Evolutionary conservation across 352 stramenopile species (phyloP).

Genomic region (Pilasporangium apinafurcum): DNA sequence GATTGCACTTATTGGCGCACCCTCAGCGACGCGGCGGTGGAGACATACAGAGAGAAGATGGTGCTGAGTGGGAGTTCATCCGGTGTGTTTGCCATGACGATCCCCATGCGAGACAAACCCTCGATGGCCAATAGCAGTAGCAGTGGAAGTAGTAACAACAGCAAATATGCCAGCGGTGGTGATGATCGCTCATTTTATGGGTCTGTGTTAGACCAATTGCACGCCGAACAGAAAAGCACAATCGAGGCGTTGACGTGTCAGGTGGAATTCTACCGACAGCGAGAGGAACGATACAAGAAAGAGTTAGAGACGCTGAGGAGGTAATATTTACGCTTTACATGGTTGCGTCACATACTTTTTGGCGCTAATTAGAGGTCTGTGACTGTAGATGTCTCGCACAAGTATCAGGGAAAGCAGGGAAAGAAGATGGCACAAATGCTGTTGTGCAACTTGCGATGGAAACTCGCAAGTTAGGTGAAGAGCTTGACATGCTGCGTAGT

Average conservation of each 20-base stretch:
- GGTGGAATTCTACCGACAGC: slow-evolving; percentile 74
- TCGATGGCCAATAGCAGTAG: neutral
- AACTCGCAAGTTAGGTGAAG: slow-evolving; percentile 50
- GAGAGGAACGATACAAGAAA: slow-evolving; percentile 59
- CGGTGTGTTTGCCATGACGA: neutral
- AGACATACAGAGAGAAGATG: too few species aligned
- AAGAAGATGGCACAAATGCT: slow-evolving; percentile 5
- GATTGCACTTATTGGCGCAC: too few species aligned
- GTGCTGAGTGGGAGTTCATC: neutral
- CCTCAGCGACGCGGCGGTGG: too few species aligned
- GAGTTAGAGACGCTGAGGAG: slow-evolving; percentile 51
- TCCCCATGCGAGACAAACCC: neutral
- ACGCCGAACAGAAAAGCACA: slow-evolving; percentile 76
- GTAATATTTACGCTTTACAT: slow-evolving; percentile 5
- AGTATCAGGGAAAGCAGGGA: slow-evolving; percentile 6
- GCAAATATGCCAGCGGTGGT: slow-evolving; percentile 20
- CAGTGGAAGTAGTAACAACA: slow-evolving; percentile 1
- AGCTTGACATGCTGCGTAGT: slow-evolving; percentile 35
- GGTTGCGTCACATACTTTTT: neutral
- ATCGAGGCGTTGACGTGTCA: slow-evolving; percentile 73
- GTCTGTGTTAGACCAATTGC: slow-evolving; percentile 63
- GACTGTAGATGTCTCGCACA: slow-evolving; percentile 17
- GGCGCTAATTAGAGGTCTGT: too few species aligned
- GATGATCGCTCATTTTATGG: slow-evolving; percentile 41
- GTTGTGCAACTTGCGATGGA: slow-evolving; percentile 43